Base-by-base conservation (phyloP, 768 basidiomycete species). In the Termitomyces sp. region DNA sequence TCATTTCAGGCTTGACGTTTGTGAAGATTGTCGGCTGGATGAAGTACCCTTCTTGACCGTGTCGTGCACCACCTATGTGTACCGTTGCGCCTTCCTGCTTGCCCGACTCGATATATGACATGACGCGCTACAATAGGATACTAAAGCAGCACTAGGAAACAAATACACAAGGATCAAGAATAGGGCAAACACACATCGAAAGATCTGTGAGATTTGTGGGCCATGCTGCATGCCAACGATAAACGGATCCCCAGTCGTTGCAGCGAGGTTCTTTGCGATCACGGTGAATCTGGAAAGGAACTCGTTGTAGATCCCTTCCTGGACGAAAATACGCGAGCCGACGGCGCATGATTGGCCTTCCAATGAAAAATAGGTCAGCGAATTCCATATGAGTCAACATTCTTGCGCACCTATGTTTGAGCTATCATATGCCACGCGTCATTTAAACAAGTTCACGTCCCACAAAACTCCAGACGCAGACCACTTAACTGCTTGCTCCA, bases 401-500 rank as follows among this genome's bases (percentile, higher is more conserved):
- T 23, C 12, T 21, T 50, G 26, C 55, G 15, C 42, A 58, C 93
- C 91, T 55, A 59, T 61, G 41, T 69, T 64, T 38, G 48, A 62
- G 56, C 62, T 67, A 53, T 46, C 30, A 30, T 14, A 33, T 33
- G 10, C 33, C 17, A 38, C 40, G 28, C 15, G 28, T 42, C 17
- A 5, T 31, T 26, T 15, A 23, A 37, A 30, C 33, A 30, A 30
- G 10, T 23, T 11, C 17, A 7, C 21, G 31, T 33, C 33, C 33
- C 17, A 37, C 87, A 83, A 92, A 60, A 91, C 82, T 19, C 89
- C 89, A 0, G 93, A 46, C 28, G 45, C 45, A 46, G 45, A 75
- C 89, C 88, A 93, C 46, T 80, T 77, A n/a, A 89, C 78, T 9
- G 90, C 85, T 64, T 89, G 78, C 0, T 89, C 84, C 5, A 89